Percentiles rank a stretch among this genome's conserved stretches.
phyloP scores from a whole-genome alignment of 2,329 filamentous ascomycete genomes.

The Colletotrichum theobromicola region DNA sequence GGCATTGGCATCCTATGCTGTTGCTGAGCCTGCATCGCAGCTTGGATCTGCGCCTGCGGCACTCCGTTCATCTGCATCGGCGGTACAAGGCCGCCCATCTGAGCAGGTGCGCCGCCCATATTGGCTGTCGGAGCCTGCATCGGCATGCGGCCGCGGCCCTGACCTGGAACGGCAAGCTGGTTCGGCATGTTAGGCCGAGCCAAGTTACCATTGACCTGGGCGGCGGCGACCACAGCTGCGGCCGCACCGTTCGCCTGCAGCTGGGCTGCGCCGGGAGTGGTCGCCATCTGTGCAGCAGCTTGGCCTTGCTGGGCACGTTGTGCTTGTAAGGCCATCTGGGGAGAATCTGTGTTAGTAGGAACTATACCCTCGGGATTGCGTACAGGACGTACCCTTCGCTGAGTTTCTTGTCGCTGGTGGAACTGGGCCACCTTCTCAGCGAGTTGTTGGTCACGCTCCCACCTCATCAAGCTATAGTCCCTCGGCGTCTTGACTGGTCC shows the following conservation, averaged over 20 bases:
- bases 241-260: constrained; percentile 30
- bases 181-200: constrained; percentile 48
- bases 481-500: constrained; percentile 76
- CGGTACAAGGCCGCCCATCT: constrained; percentile 55
- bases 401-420: constrained; percentile 64
- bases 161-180: constrained; percentile 50
- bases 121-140: constrained; percentile 59
- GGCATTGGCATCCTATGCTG: constrained; percentile 66
- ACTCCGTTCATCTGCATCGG: constrained; percentile 68
- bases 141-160: constrained; percentile 56
- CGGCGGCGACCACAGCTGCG: not conserved
- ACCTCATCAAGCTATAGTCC: constrained; percentile 88
- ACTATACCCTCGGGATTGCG: not conserved
- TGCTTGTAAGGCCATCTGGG: constrained; percentile 45
- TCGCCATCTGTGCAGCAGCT: constrained; percentile 47
- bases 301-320: constrained; percentile 49
- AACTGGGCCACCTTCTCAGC: constrained; percentile 63
- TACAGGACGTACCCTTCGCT: constrained; percentile 56
- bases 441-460: constrained; percentile 79
- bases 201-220: constrained; percentile 29
- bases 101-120: constrained; percentile 53
- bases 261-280: constrained; percentile 35
- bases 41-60: constrained; percentile 74
- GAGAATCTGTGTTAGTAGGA: constrained; percentile 31
- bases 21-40: constrained; percentile 47